These are phyloP conservation scores for Arxiozyma slooffiae DNA, from an alignment of 1,139 yeast species.

Conservation along the genomic window DNA sequence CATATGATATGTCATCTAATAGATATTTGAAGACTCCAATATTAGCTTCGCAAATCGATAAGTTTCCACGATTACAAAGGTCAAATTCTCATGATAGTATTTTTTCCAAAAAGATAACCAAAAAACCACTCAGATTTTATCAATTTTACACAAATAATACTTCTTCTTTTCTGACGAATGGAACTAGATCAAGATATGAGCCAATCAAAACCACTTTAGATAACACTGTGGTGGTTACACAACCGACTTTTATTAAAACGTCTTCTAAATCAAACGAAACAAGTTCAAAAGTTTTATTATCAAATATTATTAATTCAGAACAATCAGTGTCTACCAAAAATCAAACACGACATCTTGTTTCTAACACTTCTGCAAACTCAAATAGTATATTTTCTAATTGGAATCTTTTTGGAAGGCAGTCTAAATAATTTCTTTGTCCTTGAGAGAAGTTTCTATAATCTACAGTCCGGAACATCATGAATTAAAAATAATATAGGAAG, in stretches of 20 bases:
- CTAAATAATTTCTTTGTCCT: not conserved
- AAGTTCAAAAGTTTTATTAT: conserved; percentile 17
- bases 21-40: not conserved
- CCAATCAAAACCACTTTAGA: not conserved
- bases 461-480: not conserved
- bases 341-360: not conserved
- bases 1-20: not conserved
- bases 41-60: conserved; percentile 11
- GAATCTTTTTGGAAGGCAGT: conserved; percentile 10
- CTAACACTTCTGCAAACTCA: not conserved
- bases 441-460: not conserved
- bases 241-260: conserved; percentile 13
- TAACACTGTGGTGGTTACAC: conserved; percentile 11
- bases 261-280: conserved; percentile 4
- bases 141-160: conserved; percentile 2
- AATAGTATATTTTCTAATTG: conserved; percentile 14
- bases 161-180: not conserved
- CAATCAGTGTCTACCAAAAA: not conserved
- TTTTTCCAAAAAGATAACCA: conserved; percentile 16
- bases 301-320: conserved; percentile 10
- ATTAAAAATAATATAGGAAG: not conserved
- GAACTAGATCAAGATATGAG: not conserved
- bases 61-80: conserved; percentile 23
- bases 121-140: conserved; percentile 6
- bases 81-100: conserved; percentile 35